Conservation (phyloP, 2,329 filamentous ascomycete genomes). For the Apiospora saccharicola region DNA sequence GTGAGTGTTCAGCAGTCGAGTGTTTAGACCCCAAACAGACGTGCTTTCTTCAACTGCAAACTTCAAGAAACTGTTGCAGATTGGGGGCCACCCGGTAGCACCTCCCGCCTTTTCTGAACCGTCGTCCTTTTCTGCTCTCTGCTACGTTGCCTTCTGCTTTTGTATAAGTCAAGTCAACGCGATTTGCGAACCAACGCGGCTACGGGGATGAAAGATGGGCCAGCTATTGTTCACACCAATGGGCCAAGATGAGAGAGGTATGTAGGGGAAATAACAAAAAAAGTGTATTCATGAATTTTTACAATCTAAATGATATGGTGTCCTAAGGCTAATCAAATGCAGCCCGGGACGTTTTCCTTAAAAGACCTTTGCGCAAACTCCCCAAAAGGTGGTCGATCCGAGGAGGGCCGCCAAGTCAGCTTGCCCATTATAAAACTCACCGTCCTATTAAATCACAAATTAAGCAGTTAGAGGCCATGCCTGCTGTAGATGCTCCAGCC, state of each 20-base stretch:
- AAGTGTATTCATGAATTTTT: not conserved
- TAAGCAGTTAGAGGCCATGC: not conserved
- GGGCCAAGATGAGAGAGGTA: not conserved
- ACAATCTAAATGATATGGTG: not conserved
- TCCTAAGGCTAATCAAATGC: not conserved
- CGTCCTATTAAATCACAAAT: not conserved
- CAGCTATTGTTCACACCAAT: not conserved
- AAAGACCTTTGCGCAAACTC: not conserved
- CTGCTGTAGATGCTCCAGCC: not conserved
- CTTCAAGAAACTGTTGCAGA: not conserved
- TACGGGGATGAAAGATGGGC: not conserved
- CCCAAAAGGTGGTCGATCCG: not conserved
- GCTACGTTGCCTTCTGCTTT: not conserved
- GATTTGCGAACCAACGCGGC: not conserved
- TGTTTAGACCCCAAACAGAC: not conserved
- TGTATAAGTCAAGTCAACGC: not conserved
- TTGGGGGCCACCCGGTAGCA: not conserved
- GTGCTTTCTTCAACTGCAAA: not conserved
- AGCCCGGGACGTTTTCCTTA: not conserved
- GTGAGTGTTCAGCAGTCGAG: not conserved
- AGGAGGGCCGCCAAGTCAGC: not conserved
- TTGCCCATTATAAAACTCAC: not conserved
- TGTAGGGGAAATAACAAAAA: no score
- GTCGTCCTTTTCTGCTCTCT: not conserved
- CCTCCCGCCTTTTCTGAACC: not conserved